These are phyloP conservation scores for Primulina huaijiensis DNA, from an alignment of 257 asterid species.

Conservation along the genomic window DNA sequence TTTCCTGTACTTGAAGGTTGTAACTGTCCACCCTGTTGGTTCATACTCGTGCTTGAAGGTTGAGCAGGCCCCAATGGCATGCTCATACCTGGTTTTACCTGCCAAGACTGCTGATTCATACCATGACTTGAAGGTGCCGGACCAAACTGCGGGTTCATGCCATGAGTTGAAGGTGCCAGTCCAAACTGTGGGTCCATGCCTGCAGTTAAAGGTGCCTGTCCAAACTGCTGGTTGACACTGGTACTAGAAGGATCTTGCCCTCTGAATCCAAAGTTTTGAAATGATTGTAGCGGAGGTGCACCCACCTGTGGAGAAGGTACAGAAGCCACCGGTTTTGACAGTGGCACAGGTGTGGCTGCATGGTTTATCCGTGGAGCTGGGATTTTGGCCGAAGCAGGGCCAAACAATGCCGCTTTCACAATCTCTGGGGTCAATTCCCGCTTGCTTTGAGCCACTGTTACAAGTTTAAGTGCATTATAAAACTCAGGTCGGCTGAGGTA, in stretches of 20 bases:
- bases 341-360: constrained; percentile 53
- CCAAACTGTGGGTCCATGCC: constrained; percentile 54
- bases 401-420: constrained; percentile 82
- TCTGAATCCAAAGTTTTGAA: constrained; percentile 55
- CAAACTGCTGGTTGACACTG: constrained; percentile 42
- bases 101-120: constrained; percentile 56
- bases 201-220: constrained; percentile 40
- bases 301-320: constrained; percentile 46
- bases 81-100: constrained; percentile 28
- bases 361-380: constrained; percentile 82
- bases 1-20: constrained; percentile 37
- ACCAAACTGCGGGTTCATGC: constrained; percentile 55
- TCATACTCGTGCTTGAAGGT: constrained; percentile 43
- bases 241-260: constrained; percentile 41
- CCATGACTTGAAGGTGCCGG: constrained; percentile 38
- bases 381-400: constrained; percentile 87
- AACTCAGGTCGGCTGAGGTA: constrained; percentile 80
- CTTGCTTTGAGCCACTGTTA: constrained; percentile 96
- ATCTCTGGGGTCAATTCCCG: constrained; percentile 88
- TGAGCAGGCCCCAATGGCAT: constrained; percentile 38
- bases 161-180: constrained; percentile 35
- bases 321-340: constrained; percentile 44
- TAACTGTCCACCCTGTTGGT: constrained; percentile 38
- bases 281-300: constrained; percentile 31
- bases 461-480: constrained; percentile 91